Base-by-base conservation (phyloP, 108 stramenopile genomes). In the Aureococcus anophagefferens region DNA sequence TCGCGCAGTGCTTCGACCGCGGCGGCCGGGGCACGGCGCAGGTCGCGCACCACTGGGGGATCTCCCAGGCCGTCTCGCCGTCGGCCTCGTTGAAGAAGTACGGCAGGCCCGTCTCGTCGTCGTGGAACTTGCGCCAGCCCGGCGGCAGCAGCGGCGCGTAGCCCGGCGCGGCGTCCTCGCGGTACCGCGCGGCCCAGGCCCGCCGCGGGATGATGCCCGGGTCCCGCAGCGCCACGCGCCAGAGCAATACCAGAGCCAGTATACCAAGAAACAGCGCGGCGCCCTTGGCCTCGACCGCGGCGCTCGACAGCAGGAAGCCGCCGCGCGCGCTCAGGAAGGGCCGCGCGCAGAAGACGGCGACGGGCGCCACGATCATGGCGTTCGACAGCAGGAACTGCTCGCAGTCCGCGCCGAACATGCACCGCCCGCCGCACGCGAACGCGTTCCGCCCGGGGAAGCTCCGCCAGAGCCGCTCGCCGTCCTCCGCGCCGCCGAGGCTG, bases 1-100 rank as follows among this genome's bases (percentile, higher is more conserved):
- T 21, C 33, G 36, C 34, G 65, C 85, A 86, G 63, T 86, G 85
- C 77, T 85, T 84, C 18, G 84, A 68, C 30, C 84, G 73, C 14
- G 84, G 84, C 31, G 51, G 51, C 51, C 51, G 17, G 13, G 51
- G 51, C 25, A 18, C 25, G 3, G 21, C 17, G 25, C 51, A 59
- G 3, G 51, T 59, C 17, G 51, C 51, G 25, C 51, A 59, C 51
- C 51, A 59, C 21, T 59, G 51, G 51, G 51, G 51, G 25, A 59
- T 59, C 51, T 59, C 51, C 51, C 51, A 59, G 7, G 51, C 51
- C 51, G 51, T 59, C 25, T 59, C 51, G 7, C 51, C 51, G 51
- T 59, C 51, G 51, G 51, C 17, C 51, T 59, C 51, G 51, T 28
- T 18, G 25, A 25, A 59, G 13, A 25, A 59, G 51, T 59, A 59